Base-by-base conservation (phyloP, 129 eudicot genomes). In the Lactuca sativa region DNA sequence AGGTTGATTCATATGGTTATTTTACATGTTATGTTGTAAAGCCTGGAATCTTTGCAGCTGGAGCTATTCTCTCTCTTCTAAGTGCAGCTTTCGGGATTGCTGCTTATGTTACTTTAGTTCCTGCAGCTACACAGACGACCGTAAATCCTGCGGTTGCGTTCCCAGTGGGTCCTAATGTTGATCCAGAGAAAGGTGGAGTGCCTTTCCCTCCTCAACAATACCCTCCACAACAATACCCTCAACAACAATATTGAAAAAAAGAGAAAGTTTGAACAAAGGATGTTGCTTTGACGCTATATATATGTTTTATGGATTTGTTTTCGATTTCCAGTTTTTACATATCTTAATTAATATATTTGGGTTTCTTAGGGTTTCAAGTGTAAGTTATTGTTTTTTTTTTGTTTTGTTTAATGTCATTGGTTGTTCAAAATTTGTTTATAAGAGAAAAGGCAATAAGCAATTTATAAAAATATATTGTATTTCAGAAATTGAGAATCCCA, bases 31-130 rank as follows among this genome's bases (percentile, higher is more conserved):
- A 36, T 25, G 59, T 16, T 55, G 63, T 69, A 1, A 69, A 55
- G 73, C 73, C 73, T 4, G 73, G 73, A 69, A 44, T 55, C 31
- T 69, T 69, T 54, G 73, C 73, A 9, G 73, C 62, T 17, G 73
- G 73, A 36, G 73, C 63, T 36, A 37, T 54, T 25, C 16, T 69
- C 6, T 33, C 73, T 44, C 16, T 69, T 55, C 12, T 59, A 11
- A 69, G 74, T 56, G 53, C 62, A 12, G 36, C 57, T 25, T 44
- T 69, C 8, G 74, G 56, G 51, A 56, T 44, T 44, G 51, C 51
- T n/a, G 60, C 38, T 16, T 69, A 69, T 69, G 4, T 69, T 43
- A 69, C 52, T 16, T 25, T 16, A 4, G 9, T 25, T n/a, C 33
- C 53, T 6, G 38, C 64, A 21, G 38, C 64, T 34, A 18, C 60